Conservation (phyloP, 352 stramenopile species). For the Phytopythium aichiense region DNA sequence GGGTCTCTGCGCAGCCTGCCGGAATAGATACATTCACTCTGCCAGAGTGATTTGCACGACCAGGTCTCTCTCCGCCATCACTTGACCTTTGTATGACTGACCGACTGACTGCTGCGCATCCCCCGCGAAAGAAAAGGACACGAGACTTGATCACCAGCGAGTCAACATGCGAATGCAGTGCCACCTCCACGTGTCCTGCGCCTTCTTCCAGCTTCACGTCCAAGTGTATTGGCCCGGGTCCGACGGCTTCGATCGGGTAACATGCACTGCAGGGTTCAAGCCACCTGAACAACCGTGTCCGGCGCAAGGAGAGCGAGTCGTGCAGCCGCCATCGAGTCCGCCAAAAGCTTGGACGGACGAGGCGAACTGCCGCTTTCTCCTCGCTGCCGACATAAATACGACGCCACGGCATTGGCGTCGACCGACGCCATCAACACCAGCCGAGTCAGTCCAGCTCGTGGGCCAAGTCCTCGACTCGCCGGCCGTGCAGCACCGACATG, state of each 20-base stretch:
- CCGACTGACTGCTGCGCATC: conserved; percentile 1
- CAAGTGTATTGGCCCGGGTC: background rate
- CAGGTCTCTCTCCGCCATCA: background rate
- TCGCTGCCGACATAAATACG: conserved; percentile 4
- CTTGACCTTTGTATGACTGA: background rate
- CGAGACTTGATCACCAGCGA: background rate
- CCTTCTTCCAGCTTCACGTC: background rate
- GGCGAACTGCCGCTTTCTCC: background rate
- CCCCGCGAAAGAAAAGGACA: background rate
- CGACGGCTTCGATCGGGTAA: background rate
- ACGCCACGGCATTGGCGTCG: conserved; percentile 1
- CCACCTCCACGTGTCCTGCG: conserved; percentile 4
- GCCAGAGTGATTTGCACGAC: background rate
- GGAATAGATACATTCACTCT: background rate
- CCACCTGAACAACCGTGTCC: background rate
- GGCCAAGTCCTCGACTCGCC: conserved; percentile 61
- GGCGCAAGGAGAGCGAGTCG: background rate
- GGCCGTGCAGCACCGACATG: conserved; percentile 50
- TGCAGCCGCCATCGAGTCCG: background rate
- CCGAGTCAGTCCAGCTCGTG: conserved; percentile 62
- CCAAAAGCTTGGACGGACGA: background rate
- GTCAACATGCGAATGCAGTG: background rate
- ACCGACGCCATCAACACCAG: background rate
- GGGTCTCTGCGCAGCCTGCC: background rate
- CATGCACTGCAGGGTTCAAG: background rate